phyloP scores from a whole-genome alignment of 129 eudicot species.

The Flaveria robusta region DNA sequence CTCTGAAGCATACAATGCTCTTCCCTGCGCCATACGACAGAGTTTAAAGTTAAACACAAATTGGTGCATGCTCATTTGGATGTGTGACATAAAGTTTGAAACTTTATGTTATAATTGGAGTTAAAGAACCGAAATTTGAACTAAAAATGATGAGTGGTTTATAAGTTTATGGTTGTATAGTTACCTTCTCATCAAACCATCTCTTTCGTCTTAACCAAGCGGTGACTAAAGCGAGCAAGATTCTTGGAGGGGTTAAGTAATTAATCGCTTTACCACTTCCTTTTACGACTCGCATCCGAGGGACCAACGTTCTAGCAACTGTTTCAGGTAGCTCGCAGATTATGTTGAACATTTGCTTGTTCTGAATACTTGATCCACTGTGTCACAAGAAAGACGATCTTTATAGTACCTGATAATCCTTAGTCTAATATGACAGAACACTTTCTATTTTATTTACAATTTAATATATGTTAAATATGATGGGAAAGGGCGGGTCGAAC shows the following conservation, averaged over 20 bases:
- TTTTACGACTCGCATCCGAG: slow-evolving; percentile 90
- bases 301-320: slow-evolving; percentile 93
- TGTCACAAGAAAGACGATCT: slow-evolving; percentile 25
- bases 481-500: neutral
- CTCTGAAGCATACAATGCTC: slow-evolving; percentile 67
- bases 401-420: neutral
- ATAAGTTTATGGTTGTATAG: neutral
- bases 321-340: slow-evolving; percentile 97
- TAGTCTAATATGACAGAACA: neutral
- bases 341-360: slow-evolving; percentile 95
- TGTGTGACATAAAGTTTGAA: slow-evolving; percentile 17
- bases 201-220: slow-evolving; percentile 85
- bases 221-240: slow-evolving; percentile 77
- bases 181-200: slow-evolving; percentile 91
- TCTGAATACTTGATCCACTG: slow-evolving; percentile 85
- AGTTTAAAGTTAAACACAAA: neutral
- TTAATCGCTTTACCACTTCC: slow-evolving; percentile 87
- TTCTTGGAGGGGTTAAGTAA: slow-evolving; percentile 89
- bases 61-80: neutral
- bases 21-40: slow-evolving; percentile 56
- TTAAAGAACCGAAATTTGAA: neutral
- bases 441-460: neutral
- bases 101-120: slow-evolving; percentile 13
- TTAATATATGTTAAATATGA: neutral
- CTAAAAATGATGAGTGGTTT: slow-evolving; percentile 7